Evolutionary conservation across 176 grass and related monocot species (phyloP).

Genomic region (Zea mays): Zm-B73-REFERENCE-NAM-5.0 NC_050098.1:186798001-186798500

Average conservation of each 20-base stretch:
- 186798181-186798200: not conserved
- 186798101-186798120: not conserved
- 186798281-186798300: not conserved
- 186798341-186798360: not conserved
- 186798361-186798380: no score
- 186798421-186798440: no score
- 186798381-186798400: not conserved
- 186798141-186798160: not conserved
- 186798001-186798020: slow-evolving; percentile 3
- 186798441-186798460: no score
- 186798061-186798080: slow-evolving; percentile 40
- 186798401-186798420: not conserved
- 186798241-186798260: not conserved
- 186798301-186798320: no score
- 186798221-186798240: slow-evolving; percentile 24
- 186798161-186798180: not conserved
- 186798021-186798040: slow-evolving; percentile 1
- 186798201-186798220: slow-evolving; percentile 18
- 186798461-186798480: not conserved
- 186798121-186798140: not conserved
- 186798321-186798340: not conserved
- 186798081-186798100: slow-evolving; percentile 46
- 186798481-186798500: slow-evolving; percentile 6
- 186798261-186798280: not conserved
- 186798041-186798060: not conserved